Base-by-base conservation (phyloP, 1,284 basidiomycete species). In the Ceratobasidium sp. region DNA sequence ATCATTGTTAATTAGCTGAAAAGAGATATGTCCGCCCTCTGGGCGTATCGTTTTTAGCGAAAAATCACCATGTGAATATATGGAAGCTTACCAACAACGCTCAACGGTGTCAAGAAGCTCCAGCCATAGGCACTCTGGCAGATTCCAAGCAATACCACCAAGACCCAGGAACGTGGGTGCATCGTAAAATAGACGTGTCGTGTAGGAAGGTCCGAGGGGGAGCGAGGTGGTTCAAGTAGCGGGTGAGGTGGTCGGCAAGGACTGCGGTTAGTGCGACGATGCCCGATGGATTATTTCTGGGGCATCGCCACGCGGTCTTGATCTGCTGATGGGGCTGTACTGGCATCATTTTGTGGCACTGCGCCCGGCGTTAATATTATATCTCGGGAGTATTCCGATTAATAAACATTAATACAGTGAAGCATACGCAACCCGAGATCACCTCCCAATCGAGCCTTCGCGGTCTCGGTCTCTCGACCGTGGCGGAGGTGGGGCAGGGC, bases 391-490 rank as follows among this genome's bases (percentile, higher is more conserved):
- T 30, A 23, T n/a, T 23, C n/a, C 54, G 27, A 23, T 5, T 12
- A 12, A 57, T 57, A 57, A 12, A 23, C 2, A 27, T 27, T 35
- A 35, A 60, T 60, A 60, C 57, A 35, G 33, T 38, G 7, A 23
- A 8, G 57, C 5, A 57, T 12, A 12, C 33, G 18, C 5, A 16
- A 52, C 30, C 20, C 12, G 5, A 5, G 30, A 68, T 18, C 68
- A 35, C 30, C 23, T 57, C 27, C 50, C 46, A 23, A 33, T 41
- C 23, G 35, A 48, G 7, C 70, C 57, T 33, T 73, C 54, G 50
- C 70, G 30, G 23, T 67, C 55, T 48, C 80, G 48, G 68, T 80
- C 79, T 54, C 77, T 48, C n/a, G 80, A 80, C 4, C 80, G 79
- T 44, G 79, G 79, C 20, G 68, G 78, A 44, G 77, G 80, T 54